These are phyloP conservation scores for Candida railenensis DNA, from an alignment of 805 yeast species.

Conservation along the genomic window DNA sequence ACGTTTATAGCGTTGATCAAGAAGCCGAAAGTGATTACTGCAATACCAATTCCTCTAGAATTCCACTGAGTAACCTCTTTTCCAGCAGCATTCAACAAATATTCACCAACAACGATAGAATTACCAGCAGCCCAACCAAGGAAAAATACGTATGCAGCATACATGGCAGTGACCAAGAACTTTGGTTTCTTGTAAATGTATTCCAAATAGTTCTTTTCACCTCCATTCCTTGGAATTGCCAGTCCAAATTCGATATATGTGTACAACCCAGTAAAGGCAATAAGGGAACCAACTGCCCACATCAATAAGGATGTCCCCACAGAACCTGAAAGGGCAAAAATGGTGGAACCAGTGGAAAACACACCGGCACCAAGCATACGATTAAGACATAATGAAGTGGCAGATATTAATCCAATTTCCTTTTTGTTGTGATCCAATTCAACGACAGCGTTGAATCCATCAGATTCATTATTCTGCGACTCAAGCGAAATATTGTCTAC, in stretches of 20 bases:
- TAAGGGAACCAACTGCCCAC: conserved; percentile 74
- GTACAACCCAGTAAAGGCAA: conserved; percentile 54
- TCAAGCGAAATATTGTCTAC: background rate
- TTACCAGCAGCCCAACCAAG: conserved; percentile 88
- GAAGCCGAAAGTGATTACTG: conserved; percentile 69
- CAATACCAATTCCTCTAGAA: conserved; percentile 74
- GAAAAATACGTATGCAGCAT: conserved; percentile 68
- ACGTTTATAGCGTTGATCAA: conserved; percentile 60
- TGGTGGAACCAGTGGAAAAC: conserved; percentile 65
- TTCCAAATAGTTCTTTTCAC: conserved; percentile 81
- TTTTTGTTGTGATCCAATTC: conserved; percentile 44
- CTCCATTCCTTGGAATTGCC: conserved; percentile 78
- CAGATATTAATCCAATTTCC: conserved; percentile 45
- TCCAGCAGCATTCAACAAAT: conserved; percentile 72
- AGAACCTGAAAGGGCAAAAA: conserved; percentile 59
- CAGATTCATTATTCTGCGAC: background rate
- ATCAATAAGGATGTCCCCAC: conserved; percentile 69
- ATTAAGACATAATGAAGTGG: conserved; percentile 54
- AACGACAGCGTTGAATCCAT: conserved; percentile 18
- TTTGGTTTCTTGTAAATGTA: conserved; percentile 66
- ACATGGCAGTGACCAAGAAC: conserved; percentile 60
- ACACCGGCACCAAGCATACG: conserved; percentile 77
- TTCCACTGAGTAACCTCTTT: conserved; percentile 70
- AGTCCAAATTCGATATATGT: conserved; percentile 82
- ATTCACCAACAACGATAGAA: conserved; percentile 77